Evolutionary conservation across 768 basidiomycete species (phyloP).

Genomic region (Lyophyllum decastes): DNA sequence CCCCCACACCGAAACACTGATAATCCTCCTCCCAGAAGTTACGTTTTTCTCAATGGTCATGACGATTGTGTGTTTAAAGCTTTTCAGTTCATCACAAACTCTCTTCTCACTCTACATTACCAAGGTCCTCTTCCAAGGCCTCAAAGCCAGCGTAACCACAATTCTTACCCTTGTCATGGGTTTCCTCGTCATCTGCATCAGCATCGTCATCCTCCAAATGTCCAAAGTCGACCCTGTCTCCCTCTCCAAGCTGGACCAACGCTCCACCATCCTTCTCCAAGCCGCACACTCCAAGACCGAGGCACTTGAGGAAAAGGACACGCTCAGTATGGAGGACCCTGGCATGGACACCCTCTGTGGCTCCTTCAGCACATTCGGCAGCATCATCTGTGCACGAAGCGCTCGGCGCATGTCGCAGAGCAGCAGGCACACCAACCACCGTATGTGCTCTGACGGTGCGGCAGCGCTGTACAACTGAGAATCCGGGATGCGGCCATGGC

Average conservation of each 20-base stretch:
- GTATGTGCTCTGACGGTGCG: conserved; percentile 36
- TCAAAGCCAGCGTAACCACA: conserved; percentile 70
- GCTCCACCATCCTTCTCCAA: conserved; percentile 87
- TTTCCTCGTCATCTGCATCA: conserved; percentile 88
- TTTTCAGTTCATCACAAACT: background rate
- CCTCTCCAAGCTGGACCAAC: conserved; percentile 80
- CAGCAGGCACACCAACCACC: conserved; percentile 32
- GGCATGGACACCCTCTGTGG: conserved; percentile 92
- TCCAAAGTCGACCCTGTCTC: conserved; percentile 88
- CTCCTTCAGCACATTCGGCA: conserved; percentile 88
- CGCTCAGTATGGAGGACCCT: conserved; percentile 76
- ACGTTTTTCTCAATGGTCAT: conserved; percentile 86
- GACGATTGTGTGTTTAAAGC: conserved; percentile 58
- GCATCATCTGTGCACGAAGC: conserved; percentile 77
- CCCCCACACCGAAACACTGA: background rate
- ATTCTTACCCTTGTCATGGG: conserved; percentile 92
- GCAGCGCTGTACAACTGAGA: conserved; percentile 34
- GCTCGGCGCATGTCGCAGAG: conserved; percentile 53
- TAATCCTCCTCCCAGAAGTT: conserved; percentile 39
- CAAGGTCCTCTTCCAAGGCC: conserved; percentile 87
- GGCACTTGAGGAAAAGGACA: conserved; percentile 66
- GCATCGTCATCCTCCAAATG: conserved; percentile 95
- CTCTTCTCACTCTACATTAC: background rate
- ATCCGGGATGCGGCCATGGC: conserved; percentile 16
- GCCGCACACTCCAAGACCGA: conserved; percentile 78